Evolutionary conservation across 192 early-diverging fungal species (phyloP).

Genomic region (Backusella tarrabulga): DNA sequence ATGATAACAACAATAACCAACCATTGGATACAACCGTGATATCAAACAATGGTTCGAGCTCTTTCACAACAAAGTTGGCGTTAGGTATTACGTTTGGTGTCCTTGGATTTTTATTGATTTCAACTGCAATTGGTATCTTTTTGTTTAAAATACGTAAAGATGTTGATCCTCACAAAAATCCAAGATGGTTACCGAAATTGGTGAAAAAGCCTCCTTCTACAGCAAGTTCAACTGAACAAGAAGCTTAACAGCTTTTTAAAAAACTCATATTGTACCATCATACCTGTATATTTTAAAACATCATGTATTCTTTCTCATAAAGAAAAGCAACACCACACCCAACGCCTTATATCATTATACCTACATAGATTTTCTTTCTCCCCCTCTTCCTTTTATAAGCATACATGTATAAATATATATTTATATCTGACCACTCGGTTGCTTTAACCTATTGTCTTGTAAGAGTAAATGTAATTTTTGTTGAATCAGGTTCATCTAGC

Average conservation of each 20-base stretch:
- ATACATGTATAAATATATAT: neutral
- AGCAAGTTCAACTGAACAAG: neutral
- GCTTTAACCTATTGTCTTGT: neutral
- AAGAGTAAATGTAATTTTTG: neutral
- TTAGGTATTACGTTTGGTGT: slow-evolving; percentile 21
- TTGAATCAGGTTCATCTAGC: too few relatives aligned
- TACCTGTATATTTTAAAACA: neutral
- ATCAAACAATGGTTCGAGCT: neutral
- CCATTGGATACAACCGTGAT: slow-evolving; percentile 13
- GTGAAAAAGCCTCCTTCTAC: neutral
- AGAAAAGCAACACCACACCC: neutral
- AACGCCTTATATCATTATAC: neutral
- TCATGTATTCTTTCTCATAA: neutral
- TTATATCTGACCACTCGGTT: neutral
- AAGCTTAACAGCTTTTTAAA: neutral
- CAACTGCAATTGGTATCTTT: neutral
- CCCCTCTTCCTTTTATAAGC: neutral
- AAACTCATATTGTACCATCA: neutral
- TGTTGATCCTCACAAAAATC: slow-evolving; percentile 6
- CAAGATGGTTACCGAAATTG: slow-evolving; percentile 14
- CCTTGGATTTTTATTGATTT: slow-evolving; percentile 12
- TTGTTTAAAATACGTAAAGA: slow-evolving; percentile 3
- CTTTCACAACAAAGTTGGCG: neutral
- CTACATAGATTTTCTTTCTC: neutral
- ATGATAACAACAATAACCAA: neutral